A percentile compares a stretch with the other conserved stretches of the same genome.
These are phyloP conservation scores for Saccharomyces kudriavzevii DNA, from an alignment of 805 yeast genomes.

Conservation along the genomic window DNA sequence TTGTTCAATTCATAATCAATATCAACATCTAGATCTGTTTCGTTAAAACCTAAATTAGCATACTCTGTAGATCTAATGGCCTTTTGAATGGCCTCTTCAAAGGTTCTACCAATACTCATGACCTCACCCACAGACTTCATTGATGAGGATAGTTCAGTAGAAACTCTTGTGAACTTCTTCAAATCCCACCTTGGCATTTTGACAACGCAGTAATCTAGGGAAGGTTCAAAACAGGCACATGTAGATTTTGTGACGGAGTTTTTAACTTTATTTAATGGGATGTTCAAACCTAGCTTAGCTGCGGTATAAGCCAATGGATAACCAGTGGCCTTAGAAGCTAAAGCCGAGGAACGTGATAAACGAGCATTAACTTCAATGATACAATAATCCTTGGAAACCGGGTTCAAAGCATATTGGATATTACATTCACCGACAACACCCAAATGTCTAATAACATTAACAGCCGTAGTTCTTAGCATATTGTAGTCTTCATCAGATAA, in stretches of 20 bases:
- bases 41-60: conserved; percentile 88
- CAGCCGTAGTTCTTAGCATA: conserved; percentile 96
- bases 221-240: conserved; percentile 95
- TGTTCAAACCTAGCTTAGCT: conserved; percentile 89
- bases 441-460: conserved; percentile 90
- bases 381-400: conserved; percentile 88
- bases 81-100: conserved; percentile 95
- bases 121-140: conserved; percentile 99
- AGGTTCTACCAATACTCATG: conserved; percentile 94
- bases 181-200: conserved; percentile 99
- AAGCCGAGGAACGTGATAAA: conserved; percentile 95
- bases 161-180: conserved; percentile 89
- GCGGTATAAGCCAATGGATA: conserved; percentile 98
- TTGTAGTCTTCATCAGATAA: conserved; percentile 93
- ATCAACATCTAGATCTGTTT: conserved; percentile 82
- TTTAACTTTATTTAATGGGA: conserved; percentile 82
- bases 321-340: conserved; percentile 98
- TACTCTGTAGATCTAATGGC: conserved; percentile 91
- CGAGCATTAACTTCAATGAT: conserved; percentile 97
- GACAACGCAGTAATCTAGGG: conserved; percentile 91
- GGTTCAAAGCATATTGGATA: conserved; percentile 93
- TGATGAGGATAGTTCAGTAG: conserved; percentile 77
- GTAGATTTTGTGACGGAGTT: conserved; percentile 92
- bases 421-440: conserved; percentile 99
- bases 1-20: conserved; percentile 89